phyloP scores from a whole-genome alignment of 2,329 filamentous ascomycete species.

The Dendryphion nanum region DNA sequence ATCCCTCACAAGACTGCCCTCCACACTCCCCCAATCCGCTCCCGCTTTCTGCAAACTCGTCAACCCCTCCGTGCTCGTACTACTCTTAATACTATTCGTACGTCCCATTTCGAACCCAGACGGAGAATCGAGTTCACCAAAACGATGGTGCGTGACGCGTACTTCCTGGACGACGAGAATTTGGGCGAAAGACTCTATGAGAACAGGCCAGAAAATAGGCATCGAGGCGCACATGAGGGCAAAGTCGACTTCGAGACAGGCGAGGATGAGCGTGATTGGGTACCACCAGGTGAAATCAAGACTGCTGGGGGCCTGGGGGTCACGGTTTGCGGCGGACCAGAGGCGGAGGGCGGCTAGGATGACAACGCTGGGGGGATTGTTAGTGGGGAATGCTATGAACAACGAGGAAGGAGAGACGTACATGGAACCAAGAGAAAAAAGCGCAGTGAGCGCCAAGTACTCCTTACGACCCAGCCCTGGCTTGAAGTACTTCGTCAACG shows the following conservation, averaged over 20 bases:
- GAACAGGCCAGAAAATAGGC: slow-evolving; percentile 37
- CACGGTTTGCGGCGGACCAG: slow-evolving; percentile 23
- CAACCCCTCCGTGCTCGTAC: not conserved
- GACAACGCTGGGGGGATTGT: slow-evolving; percentile 20
- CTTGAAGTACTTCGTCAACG: slow-evolving; percentile 24
- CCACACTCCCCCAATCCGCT: no score
- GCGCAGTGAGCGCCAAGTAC: slow-evolving; percentile 23
- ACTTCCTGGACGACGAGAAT: slow-evolving; percentile 38
- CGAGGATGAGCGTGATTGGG: slow-evolving; percentile 26
- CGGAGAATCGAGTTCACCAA: slow-evolving; percentile 1
- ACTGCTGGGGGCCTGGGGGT: slow-evolving; percentile 5
- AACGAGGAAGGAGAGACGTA: slow-evolving; percentile 29
- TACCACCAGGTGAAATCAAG: slow-evolving; percentile 35
- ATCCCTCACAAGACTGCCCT: no score
- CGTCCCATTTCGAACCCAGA: not conserved
- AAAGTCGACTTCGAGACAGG: slow-evolving; percentile 33
- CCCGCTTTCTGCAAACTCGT: no score
- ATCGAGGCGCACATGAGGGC: slow-evolving; percentile 38
- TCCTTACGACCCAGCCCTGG: slow-evolving; percentile 20
- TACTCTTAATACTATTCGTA: not conserved
- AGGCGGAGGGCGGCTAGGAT: slow-evolving; percentile 29
- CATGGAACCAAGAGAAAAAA: slow-evolving; percentile 27
- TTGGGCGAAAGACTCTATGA: slow-evolving; percentile 23
- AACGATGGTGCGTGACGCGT: slow-evolving; percentile 24
- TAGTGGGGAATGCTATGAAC: slow-evolving; percentile 26